phyloP scores from a whole-genome alignment of 345 rosid genomes.

The Citrus hindsii region DNA sequence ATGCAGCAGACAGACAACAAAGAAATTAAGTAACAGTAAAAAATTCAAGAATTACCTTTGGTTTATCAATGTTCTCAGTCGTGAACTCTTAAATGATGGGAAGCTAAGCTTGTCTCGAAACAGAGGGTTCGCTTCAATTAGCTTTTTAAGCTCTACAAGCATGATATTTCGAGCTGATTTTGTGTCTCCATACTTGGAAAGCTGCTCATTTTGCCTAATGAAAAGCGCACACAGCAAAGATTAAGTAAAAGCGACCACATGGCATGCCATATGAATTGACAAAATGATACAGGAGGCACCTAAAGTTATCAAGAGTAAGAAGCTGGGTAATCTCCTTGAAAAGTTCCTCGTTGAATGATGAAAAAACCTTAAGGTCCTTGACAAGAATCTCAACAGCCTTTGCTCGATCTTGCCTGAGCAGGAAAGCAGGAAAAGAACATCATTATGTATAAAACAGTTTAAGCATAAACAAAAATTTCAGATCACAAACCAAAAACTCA shows the following conservation, averaged over 20 bases:
- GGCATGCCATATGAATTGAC: background rate
- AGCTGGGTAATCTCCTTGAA: constrained; percentile 80
- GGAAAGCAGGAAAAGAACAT: constrained; percentile 2
- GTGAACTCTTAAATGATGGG: constrained; percentile 65
- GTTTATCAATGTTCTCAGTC: constrained; percentile 79
- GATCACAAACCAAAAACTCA: background rate
- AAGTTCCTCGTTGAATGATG: constrained; percentile 69
- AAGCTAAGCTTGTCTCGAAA: constrained; percentile 72
- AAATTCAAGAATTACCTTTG: constrained; percentile 54
- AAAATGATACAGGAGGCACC: constrained; percentile 35
- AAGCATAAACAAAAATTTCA: background rate
- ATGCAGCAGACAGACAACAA: background rate
- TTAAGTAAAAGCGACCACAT: constrained; percentile 6
- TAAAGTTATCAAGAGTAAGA: constrained; percentile 70
- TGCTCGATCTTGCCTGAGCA: constrained; percentile 63
- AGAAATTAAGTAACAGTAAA: background rate
- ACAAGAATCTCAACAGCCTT: constrained; percentile 84
- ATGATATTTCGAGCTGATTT: constrained; percentile 68
- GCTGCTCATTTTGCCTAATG: constrained; percentile 77
- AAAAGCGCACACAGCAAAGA: background rate
- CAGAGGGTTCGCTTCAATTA: constrained; percentile 76
- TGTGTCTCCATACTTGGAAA: constrained; percentile 79
- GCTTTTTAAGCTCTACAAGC: constrained; percentile 66
- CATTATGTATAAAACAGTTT: constrained; percentile 6
- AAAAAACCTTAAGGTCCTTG: constrained; percentile 69